A percentile compares a stretch with the other conserved stretches of the same genome.
phyloP scores from a whole-genome alignment of 2,329 filamentous ascomycete genomes.

The Xylariaceae sp. region DNA sequence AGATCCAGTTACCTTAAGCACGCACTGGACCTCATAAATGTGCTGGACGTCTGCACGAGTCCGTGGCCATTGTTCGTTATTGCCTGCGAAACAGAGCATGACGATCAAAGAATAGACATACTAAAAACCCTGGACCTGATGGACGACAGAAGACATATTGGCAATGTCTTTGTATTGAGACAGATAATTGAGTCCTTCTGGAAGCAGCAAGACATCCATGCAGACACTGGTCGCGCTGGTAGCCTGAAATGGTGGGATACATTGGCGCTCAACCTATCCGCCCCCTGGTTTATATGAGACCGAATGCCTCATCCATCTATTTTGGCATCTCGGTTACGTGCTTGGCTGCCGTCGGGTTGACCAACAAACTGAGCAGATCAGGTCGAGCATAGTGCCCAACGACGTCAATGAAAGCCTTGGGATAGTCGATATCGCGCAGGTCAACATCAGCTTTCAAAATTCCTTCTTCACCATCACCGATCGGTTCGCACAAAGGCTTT shows the following conservation, averaged over 20 bases:
- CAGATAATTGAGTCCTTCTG: constrained; percentile 44
- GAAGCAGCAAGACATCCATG: constrained; percentile 44
- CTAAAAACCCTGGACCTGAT: constrained; percentile 41
- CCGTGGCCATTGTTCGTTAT: constrained; percentile 49
- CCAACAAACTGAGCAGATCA: constrained; percentile 39
- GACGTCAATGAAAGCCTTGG: constrained; percentile 40
- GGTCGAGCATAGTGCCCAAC: constrained; percentile 38
- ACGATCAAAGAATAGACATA: constrained; percentile 40
- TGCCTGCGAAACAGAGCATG: constrained; percentile 42
- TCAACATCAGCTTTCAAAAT: constrained; percentile 52
- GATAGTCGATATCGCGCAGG: constrained; percentile 40
- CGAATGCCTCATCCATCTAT: constrained; percentile 8
- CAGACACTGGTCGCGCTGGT: constrained; percentile 29
- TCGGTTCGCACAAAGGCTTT: constrained; percentile 39
- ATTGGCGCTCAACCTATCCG: constrained; percentile 33
- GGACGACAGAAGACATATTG: constrained; percentile 42
- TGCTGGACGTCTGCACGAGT: constrained; percentile 43
- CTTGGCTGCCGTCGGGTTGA: constrained; percentile 34
- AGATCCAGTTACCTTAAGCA: constrained; percentile 32
- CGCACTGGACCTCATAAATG: constrained; percentile 36
- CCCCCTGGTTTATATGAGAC: constrained; percentile 36
- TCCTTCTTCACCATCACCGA: constrained; percentile 42
- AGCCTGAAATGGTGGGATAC: constrained; percentile 39
- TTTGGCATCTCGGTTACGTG: constrained; percentile 31
- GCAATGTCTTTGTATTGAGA: constrained; percentile 44